Evolutionary conservation across 2,329 filamentous ascomycete species (phyloP).

Genomic region (Penicillium vulpinum): DNA sequence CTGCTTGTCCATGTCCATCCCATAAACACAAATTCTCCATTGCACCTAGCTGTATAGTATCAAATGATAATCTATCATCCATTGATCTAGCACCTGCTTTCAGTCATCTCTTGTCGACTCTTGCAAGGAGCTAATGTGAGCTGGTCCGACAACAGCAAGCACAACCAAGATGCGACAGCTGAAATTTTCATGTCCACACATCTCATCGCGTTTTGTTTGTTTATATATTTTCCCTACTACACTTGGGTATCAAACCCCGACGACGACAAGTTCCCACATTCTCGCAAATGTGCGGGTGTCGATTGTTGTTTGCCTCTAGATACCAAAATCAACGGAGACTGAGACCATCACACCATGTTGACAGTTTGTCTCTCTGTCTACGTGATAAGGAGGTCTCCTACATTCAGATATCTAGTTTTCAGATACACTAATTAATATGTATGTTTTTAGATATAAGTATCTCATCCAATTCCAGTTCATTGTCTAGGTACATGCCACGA

Average conservation of each 20-base stretch:
- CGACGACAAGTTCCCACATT: constrained; percentile 24
- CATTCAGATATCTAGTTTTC: constrained; percentile 2
- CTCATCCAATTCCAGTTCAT: constrained; percentile 33
- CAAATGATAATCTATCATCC: background rate
- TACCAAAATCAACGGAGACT: constrained; percentile 18
- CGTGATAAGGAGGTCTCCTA: constrained; percentile 21
- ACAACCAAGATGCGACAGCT: background rate
- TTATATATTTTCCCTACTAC: background rate
- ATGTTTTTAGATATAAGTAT: constrained; percentile 25
- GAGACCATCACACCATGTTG: constrained; percentile 20
- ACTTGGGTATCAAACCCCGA: constrained; percentile 20
- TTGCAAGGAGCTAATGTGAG: background rate
- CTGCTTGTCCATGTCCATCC: background rate
- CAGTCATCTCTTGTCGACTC: background rate
- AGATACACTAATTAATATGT: background rate
- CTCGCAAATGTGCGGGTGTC: constrained; percentile 22
- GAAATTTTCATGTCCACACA: background rate
- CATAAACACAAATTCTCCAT: background rate
- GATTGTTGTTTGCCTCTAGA: constrained; percentile 23
- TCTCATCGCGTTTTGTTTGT: background rate
- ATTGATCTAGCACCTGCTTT: background rate
- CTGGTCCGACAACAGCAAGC: background rate
- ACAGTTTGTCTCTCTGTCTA: constrained; percentile 19
- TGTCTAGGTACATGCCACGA: constrained; percentile 58
- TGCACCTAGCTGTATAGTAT: background rate